Percentiles rank a stretch among this genome's conserved stretches.
These are phyloP conservation scores for Hordeum pubiflorum DNA, from an alignment of 202 grass and related monocot genomes.

Conservation along the genomic window DNA sequence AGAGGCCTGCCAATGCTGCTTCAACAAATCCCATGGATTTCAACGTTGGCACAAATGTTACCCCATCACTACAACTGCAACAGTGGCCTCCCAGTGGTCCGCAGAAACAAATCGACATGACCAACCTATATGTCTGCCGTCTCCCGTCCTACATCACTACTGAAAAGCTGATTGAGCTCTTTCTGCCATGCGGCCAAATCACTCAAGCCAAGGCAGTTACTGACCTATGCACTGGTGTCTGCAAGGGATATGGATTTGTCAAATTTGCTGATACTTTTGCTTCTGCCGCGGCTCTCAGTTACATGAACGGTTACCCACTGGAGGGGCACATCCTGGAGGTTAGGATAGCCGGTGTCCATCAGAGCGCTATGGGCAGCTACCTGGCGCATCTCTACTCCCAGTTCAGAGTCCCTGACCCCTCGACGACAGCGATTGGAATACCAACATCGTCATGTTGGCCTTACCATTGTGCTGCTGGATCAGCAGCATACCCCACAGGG, in stretches of 20 bases:
- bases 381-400: constrained; percentile 33
- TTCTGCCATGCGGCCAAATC: constrained; percentile 43
- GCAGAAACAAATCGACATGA: constrained; percentile 36
- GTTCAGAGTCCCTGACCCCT: constrained; percentile 12
- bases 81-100: not conserved
- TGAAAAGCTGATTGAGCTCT: constrained; percentile 35
- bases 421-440: constrained; percentile 15
- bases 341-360: constrained; percentile 25
- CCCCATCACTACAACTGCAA: not conserved
- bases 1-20: not conserved
- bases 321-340: constrained; percentile 46
- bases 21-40: not conserved
- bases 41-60: not conserved
- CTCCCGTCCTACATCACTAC: constrained; percentile 37
- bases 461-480: constrained; percentile 3
- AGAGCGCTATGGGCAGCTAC: constrained; percentile 11
- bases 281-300: constrained; percentile 37
- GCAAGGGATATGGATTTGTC: constrained; percentile 55
- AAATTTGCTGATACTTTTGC: constrained; percentile 32
- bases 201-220: constrained; percentile 31
- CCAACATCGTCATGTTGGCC: constrained; percentile 30
- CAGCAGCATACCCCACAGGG: not conserved
- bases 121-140: constrained; percentile 39
- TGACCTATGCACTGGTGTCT: constrained; percentile 45
- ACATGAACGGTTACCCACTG: constrained; percentile 41